Base-by-base conservation (phyloP, 148 eudicot species). In the Camellia granthamiana region DNA sequence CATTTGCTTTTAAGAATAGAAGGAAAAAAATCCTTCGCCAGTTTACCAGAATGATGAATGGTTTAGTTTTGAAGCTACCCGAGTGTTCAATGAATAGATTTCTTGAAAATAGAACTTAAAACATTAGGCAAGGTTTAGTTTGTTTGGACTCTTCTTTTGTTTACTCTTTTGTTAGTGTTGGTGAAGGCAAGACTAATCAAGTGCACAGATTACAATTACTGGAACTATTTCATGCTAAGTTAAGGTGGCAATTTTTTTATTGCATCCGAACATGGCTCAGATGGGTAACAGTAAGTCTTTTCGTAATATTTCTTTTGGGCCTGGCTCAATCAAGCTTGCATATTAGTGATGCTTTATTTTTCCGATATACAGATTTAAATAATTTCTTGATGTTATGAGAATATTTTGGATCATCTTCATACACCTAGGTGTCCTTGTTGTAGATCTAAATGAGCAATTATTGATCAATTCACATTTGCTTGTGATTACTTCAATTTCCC, bases 131-230 rank as follows among this genome's bases (percentile, higher is more conserved):
- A 19, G 69, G 51, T 49, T 15, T 75, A 60, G 3, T 75, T 23
- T 63, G 41, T 19, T 15, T 77, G 61, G 15, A 51, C 43, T 23
- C 23, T 51, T 52, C 30, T 67, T 51, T 65, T 56, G 66, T 47
- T 47, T 5, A 51, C 43, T 61, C 47, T 77, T 77, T n/a, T 77
- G 16, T 15, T 51, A 52, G 62, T 51, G 47, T 66, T 30, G 14
- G 44, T 30, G 49, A 77, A 62, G n/a, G 63, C 80, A 67, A 66
- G 18, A 54, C 38, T 58, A 78, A 69, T 78, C 74, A 64, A 51
- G 80, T 41, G 14, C 49, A 2, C 1, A 38, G 60, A 38, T 65
- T 41, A 4, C 11, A 51, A 43, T 38, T 66, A 42, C 41, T 65
- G 47, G 49, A 52, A 67, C 49, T n/a, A 15, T 68, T 49, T 77